Evolutionary conservation across 805 yeast species (phyloP).

Genomic region (Clavispora phyllophila): DNA sequence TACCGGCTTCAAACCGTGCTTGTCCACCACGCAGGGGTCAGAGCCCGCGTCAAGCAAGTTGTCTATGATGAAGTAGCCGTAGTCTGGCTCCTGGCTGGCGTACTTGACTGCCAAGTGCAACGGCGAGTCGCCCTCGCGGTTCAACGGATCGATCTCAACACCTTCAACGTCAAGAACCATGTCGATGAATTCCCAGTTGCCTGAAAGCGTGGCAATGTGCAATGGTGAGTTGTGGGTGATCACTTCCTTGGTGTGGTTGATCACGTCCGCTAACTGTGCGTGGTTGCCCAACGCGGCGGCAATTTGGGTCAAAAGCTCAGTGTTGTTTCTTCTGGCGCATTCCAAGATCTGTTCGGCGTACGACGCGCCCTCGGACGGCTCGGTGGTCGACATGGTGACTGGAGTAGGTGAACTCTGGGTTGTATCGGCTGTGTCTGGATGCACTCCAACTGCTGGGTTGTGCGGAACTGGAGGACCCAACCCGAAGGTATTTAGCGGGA

Average conservation of each 20-base stretch:
- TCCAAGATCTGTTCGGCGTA: slow-evolving; percentile 73
- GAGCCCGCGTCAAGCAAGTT: slow-evolving; percentile 89
- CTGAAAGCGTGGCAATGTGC: slow-evolving; percentile 77
- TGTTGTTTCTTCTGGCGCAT: slow-evolving; percentile 82
- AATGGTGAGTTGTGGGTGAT: slow-evolving; percentile 77
- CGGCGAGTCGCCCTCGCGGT: slow-evolving; percentile 82
- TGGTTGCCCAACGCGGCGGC: slow-evolving; percentile 40
- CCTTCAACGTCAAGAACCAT: slow-evolving; percentile 79
- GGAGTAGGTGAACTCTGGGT: not conserved
- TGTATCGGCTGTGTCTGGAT: not conserved
- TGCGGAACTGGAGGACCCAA: too few relatives aligned
- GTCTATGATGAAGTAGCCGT: slow-evolving; percentile 72
- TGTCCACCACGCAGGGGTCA: slow-evolving; percentile 51
- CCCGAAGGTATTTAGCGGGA: too few relatives aligned
- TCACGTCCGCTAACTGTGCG: slow-evolving; percentile 38
- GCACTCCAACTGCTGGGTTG: too few relatives aligned
- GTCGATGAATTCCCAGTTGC: slow-evolving; percentile 84
- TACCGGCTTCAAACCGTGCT: slow-evolving; percentile 64
- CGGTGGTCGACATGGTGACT: not conserved
- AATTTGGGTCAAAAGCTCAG: slow-evolving; percentile 61
- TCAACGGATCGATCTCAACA: slow-evolving; percentile 80
- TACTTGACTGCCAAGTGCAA: slow-evolving; percentile 81
- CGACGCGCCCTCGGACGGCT: slow-evolving; percentile 55
- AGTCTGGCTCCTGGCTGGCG: slow-evolving; percentile 75
- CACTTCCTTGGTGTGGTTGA: slow-evolving; percentile 62